A percentile compares a stretch with the other conserved stretches of the same genome.
phyloP scores from a whole-genome alignment of 495 filamentous ascomycete species.

The Talaromyces liani region DNA sequence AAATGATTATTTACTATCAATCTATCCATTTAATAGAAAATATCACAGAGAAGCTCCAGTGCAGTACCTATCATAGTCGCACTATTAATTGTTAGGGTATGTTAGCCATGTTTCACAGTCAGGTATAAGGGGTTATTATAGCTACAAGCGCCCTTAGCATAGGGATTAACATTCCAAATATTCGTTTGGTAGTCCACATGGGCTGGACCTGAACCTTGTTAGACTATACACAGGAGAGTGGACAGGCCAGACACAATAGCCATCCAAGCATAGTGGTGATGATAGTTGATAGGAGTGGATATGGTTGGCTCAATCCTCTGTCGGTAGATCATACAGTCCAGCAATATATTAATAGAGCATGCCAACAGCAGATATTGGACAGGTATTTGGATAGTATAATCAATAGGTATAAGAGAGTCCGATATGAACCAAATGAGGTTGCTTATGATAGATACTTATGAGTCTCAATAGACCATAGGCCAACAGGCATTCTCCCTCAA shows the following conservation, averaged over 20 bases:
- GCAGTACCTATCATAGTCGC: neutral
- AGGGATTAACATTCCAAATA: neutral
- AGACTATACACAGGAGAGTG: neutral
- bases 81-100: neutral
- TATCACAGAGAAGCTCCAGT: too few relatives aligned
- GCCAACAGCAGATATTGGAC: neutral
- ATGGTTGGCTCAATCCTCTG: neutral
- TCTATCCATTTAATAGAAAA: too few relatives aligned
- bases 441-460: too few relatives aligned
- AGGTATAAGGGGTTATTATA: neutral
- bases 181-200: neutral
- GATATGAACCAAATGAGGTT: neutral
- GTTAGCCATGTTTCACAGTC: neutral
- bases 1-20: constrained; percentile 12
- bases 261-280: neutral
- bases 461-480: too few relatives aligned
- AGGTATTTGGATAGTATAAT: neutral
- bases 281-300: neutral
- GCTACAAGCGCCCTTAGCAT: neutral
- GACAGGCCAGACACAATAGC: neutral
- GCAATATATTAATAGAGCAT: neutral
- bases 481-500: too few relatives aligned
- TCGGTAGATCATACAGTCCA: neutral
- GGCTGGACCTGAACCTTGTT: neutral
- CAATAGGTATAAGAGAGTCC: neutral